Evolutionary conservation across 169 alveolate species (phyloP), one percentile per base, ranked within the genome.

Genomic region (Babesia caballi): DNA sequence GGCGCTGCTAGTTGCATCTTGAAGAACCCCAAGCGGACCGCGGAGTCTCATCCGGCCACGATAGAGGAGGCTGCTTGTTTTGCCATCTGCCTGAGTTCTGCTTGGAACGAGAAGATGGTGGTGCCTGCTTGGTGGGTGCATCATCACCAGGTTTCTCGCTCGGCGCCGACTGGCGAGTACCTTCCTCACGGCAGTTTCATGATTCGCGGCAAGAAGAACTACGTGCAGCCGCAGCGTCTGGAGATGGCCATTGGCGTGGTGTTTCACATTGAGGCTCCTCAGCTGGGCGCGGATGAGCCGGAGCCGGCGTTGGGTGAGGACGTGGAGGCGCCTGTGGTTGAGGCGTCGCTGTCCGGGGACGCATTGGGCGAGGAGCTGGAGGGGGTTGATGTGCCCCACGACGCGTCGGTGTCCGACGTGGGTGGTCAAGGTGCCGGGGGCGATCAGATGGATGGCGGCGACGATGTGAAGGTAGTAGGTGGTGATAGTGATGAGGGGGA

Each of bases 1-100:
- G 99, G 99, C 25, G 99, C 99, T 15, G 92, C 99, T 15, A 90
- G 98, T n/a, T 94, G 97, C 69, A 90, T 97, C 28, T 91, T 97
- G 23, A 96, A 95, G 82, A 97, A 95, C 68, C 97, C 98, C 7
- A 52, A 73, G 14, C 30, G 36, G 2, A 30, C 30, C 23, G 67
- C 76, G 91, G 38, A 85, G 82, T 30, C 96, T 87, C 67, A 95
- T 97, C 17, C 94, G 88, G 17, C 59, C 40, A 0, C 81, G 44
- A 65, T 47, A 0, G 68, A 66, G 23, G 72, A 84, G 59, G 65
- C 91, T 15, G 95, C 94, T 0, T 91, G 88, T 47, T 82, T 90
- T 70, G 94, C 97, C 36, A 88, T 95, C 7, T 94, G 98, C 77
- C 86, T 92, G 59, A 90, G 97, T 57, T 86, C 89, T 57, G 98